Evolutionary conservation across 345 rosid species (phyloP).

Genomic region (Dovyalis caffra): DNA sequence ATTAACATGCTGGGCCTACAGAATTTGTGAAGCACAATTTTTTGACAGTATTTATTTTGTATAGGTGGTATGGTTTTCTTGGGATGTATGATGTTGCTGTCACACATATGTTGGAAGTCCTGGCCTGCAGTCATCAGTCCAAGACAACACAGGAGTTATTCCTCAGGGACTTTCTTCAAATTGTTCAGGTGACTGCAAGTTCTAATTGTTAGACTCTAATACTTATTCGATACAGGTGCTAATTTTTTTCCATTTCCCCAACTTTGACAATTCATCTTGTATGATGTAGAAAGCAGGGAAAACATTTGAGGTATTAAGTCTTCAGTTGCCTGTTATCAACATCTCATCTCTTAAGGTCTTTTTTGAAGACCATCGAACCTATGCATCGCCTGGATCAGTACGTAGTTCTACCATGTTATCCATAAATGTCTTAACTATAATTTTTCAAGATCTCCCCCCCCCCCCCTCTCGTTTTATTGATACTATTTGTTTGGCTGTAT

Average conservation of each 20-base stretch:
- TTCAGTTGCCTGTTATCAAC: conserved; percentile 76
- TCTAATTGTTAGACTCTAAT: background rate
- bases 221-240: background rate
- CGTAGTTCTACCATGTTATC: conserved; percentile 32
- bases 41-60: conserved; percentile 21
- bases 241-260: background rate
- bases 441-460: background rate
- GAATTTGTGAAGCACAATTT: conserved; percentile 13
- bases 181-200: conserved; percentile 58
- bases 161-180: conserved; percentile 74
- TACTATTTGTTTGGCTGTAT: background rate
- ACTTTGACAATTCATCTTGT: conserved; percentile 25
- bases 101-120: conserved; percentile 70
- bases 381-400: conserved; percentile 83
- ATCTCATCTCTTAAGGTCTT: conserved; percentile 74
- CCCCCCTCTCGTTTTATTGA: background rate
- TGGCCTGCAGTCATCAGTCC: conserved; percentile 82
- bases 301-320: conserved; percentile 70
- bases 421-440: background rate
- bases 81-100: conserved; percentile 91
- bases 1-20: conserved; percentile 1
- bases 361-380: conserved; percentile 93
- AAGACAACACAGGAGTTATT: conserved; percentile 88
- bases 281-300: conserved; percentile 75
- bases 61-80: conserved; percentile 88